These are phyloP conservation scores for Escovopsis sp. DNA, from an alignment of 2,329 filamentous ascomycete genomes.

Conservation along the genomic window DNA sequence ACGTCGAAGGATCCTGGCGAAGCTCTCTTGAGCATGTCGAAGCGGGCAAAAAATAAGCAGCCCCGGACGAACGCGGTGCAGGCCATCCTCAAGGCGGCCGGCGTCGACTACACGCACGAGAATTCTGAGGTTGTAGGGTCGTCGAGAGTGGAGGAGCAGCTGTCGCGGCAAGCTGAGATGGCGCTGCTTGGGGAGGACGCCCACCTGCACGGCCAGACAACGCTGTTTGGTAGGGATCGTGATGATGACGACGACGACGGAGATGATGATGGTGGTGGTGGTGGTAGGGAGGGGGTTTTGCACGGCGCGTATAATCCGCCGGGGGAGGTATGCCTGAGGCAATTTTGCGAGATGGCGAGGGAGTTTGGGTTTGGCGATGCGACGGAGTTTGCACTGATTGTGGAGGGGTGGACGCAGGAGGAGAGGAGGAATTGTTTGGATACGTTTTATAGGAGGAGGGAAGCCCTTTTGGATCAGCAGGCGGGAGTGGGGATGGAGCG, in stretches of 20 bases:
- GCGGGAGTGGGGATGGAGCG: constrained; percentile 7
- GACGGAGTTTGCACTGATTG: constrained; percentile 74
- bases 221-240: constrained; percentile 45
- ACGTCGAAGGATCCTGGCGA: constrained; percentile 31
- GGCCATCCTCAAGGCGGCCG: constrained; percentile 74
- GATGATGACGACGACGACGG: constrained; percentile 27
- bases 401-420: constrained; percentile 81
- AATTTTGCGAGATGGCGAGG: constrained; percentile 83
- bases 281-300: constrained; percentile 15
- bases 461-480: constrained; percentile 30
- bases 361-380: constrained; percentile 61
- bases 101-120: constrained; percentile 90
- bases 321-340: constrained; percentile 55
- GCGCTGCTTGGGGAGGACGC: constrained; percentile 25
- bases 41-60: constrained; percentile 18
- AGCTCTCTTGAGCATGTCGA: constrained; percentile 12
- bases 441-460: constrained; percentile 58
- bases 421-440: constrained; percentile 66
- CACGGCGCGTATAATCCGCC: constrained; percentile 52
- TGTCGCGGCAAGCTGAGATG: constrained; percentile 62
- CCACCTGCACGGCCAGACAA: constrained; percentile 33
- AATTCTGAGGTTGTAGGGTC: constrained; percentile 91
- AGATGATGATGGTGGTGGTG: constrained; percentile 29
- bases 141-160: constrained; percentile 75
- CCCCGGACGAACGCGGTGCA: constrained; percentile 59